phyloP scores from a whole-genome alignment of 306 rosid species.

The Quillaja saponaria region DNA sequence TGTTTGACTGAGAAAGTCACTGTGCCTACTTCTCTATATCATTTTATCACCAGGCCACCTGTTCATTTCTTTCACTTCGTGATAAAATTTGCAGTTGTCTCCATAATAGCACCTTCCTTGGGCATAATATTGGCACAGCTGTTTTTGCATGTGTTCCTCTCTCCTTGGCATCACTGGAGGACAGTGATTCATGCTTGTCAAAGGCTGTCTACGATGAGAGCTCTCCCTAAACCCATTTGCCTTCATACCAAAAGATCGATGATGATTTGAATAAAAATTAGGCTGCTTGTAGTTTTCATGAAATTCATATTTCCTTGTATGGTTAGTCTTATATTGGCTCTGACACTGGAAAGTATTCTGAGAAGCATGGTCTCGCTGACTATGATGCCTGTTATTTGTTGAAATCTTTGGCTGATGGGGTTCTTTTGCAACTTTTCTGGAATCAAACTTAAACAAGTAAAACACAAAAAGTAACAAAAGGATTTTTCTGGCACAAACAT shows the following conservation, averaged over 20 bases:
- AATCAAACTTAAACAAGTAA: slow-evolving; percentile 14
- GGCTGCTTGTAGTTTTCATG: slow-evolving; percentile 8
- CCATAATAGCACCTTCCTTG: slow-evolving; percentile 70
- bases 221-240: slow-evolving; percentile 17
- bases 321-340: background rate
- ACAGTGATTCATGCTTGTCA: slow-evolving; percentile 27
- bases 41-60: slow-evolving; percentile 9
- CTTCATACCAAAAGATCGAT: slow-evolving; percentile 5
- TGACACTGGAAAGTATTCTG: background rate
- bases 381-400: slow-evolving; percentile 10
- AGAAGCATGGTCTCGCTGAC: slow-evolving; percentile 30
- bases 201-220: slow-evolving; percentile 35
- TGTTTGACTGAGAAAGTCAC: background rate
- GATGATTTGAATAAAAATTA: slow-evolving; percentile 19
- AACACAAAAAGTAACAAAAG: background rate
- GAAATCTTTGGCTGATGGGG: background rate
- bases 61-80: slow-evolving; percentile 38
- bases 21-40: background rate
- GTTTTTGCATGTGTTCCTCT: slow-evolving; percentile 38
- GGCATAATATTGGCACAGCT: slow-evolving; percentile 54
- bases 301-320: background rate
- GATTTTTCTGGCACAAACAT: background rate
- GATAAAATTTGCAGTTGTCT: slow-evolving; percentile 67
- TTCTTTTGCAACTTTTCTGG: background rate
- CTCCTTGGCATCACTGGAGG: slow-evolving; percentile 1